Evolutionary conservation across 192 early-diverging fungal genomes (phyloP).

Genomic region (Podila horticola): DNA sequence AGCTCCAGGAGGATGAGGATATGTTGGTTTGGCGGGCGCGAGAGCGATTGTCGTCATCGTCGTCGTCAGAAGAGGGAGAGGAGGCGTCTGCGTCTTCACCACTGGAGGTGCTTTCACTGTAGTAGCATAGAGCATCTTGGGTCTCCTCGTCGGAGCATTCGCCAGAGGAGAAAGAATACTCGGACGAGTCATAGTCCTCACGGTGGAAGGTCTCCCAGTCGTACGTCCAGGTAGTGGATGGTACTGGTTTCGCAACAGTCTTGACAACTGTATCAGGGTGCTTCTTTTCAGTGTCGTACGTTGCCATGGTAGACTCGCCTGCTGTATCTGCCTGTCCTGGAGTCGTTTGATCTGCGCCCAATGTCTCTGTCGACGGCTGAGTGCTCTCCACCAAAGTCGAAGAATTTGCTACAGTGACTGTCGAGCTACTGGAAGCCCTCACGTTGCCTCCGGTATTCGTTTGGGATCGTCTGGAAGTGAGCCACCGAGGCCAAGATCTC

Average conservation of each 20-base stretch:
- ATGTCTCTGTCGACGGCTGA: too few relatives aligned
- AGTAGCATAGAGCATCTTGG: neutral
- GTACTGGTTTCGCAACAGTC: neutral
- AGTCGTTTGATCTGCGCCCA: too few relatives aligned
- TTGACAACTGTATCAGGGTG: neutral
- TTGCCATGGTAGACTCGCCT: too few relatives aligned
- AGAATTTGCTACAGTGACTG: neutral
- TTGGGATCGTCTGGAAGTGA: neutral
- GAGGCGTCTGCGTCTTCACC: neutral
- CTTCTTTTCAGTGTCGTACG: neutral
- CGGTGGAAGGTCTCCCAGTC: slow-evolving; percentile 17
- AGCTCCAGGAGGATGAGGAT: neutral
- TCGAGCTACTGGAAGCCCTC: neutral
- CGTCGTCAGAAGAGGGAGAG: neutral
- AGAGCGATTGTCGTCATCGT: neutral
- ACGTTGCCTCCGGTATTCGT: neutral
- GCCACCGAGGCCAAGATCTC: slow-evolving; percentile 3
- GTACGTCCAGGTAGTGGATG: neutral
- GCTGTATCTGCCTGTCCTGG: too few relatives aligned
- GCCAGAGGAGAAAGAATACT: slow-evolving; percentile 24
- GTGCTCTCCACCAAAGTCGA: too few relatives aligned
- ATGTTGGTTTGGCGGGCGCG: neutral
- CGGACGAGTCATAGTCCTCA: slow-evolving; percentile 42
- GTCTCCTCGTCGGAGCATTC: slow-evolving; percentile 13
- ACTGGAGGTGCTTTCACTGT: neutral